phyloP scores from a whole-genome alignment of 768 basidiomycete genomes.

The Suillus discolor region DNA sequence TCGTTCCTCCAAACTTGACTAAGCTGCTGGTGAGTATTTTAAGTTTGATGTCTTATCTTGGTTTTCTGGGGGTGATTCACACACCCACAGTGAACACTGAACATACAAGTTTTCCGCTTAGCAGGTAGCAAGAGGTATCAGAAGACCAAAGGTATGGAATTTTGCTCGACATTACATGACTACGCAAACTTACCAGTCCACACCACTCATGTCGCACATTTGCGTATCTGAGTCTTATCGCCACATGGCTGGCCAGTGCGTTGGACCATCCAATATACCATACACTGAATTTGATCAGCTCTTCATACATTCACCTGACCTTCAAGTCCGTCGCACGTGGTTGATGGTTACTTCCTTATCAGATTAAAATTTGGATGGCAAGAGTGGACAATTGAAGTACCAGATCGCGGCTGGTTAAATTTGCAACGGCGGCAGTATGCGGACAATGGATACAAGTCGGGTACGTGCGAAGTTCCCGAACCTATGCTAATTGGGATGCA shows the following conservation, averaged over 20 bases:
- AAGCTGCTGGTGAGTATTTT: not conserved
- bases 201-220: not conserved
- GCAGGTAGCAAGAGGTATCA: not conserved
- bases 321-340: not conserved
- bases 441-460: not conserved
- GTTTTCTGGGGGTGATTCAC: not conserved
- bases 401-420: not conserved
- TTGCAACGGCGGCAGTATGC: not conserved
- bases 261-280: not conserved
- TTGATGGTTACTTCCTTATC: not conserved
- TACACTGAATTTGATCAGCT: not conserved
- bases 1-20: not conserved
- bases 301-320: not conserved
- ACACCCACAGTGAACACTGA: slow-evolving; percentile 4
- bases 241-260: not conserved
- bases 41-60: not conserved
- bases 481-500: not conserved
- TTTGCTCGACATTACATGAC: not conserved
- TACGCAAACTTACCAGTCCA: not conserved
- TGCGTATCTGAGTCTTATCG: not conserved
- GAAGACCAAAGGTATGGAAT: not conserved
- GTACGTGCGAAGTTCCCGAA: slow-evolving; percentile 7
- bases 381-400: not conserved
- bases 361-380: not conserved
- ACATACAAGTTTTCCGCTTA: not conserved